phyloP scores from a whole-genome alignment of 192 early-diverging fungal genomes.

The Entomortierella lignicola region DNA sequence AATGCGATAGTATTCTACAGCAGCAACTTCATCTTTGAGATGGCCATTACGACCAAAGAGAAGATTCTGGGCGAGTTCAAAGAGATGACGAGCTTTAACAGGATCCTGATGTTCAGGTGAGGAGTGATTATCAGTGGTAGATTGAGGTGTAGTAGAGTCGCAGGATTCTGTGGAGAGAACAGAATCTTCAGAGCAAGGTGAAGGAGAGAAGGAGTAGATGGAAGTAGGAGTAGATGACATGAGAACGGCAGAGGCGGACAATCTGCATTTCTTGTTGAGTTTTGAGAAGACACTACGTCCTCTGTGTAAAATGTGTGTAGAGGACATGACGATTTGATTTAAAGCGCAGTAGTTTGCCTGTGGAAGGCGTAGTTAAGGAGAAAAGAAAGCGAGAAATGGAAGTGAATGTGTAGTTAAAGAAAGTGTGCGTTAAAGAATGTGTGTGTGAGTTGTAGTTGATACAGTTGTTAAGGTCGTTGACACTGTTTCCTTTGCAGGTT shows the following conservation, averaged over 20 bases:
- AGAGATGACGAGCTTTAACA: conserved; percentile 32
- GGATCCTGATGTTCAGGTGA: conserved; percentile 23
- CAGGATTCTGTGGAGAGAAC: conserved; percentile 21
- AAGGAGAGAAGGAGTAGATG: conserved; percentile 36
- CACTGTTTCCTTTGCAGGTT: too few relatives aligned
- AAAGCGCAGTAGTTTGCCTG: not conserved
- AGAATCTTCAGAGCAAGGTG: conserved; percentile 11
- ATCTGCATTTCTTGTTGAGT: conserved; percentile 51
- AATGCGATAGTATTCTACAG: conserved; percentile 62
- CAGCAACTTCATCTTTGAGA: conserved; percentile 56
- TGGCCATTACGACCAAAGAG: conserved; percentile 66
- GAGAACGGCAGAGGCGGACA: conserved; percentile 25
- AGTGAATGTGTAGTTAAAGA: not conserved
- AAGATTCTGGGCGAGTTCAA: conserved; percentile 44
- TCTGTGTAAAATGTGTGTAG: conserved; percentile 50
- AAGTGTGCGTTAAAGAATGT: not conserved
- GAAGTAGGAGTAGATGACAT: conserved; percentile 27
- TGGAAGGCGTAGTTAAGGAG: conserved; percentile 1
- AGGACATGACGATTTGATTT: conserved; percentile 31
- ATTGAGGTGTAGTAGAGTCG: not conserved
- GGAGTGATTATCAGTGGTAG: not conserved
- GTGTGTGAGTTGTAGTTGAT: too few relatives aligned
- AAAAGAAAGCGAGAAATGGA: not conserved
- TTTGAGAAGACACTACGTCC: conserved; percentile 54
- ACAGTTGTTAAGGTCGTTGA: too few relatives aligned